phyloP scores from a whole-genome alignment of 129 eudicot species.

The Lonicera japonica region DNA sequence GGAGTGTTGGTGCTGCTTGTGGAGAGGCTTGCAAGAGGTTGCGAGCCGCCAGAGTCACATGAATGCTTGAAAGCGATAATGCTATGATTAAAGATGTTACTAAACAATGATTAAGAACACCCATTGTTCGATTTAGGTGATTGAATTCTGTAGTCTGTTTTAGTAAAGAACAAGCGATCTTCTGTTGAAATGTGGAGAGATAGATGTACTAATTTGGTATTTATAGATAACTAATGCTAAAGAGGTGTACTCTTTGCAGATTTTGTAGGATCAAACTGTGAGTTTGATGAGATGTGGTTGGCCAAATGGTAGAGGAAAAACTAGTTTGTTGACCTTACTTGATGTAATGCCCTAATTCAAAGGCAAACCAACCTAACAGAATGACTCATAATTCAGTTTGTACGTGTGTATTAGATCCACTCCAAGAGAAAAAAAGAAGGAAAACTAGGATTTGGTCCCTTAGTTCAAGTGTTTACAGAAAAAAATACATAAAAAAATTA shows the following conservation, averaged over 20 bases:
- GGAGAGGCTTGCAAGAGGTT: constrained; percentile 8
- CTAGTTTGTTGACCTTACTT: too few relatives aligned
- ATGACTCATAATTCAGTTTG: too few relatives aligned
- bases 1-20: background rate
- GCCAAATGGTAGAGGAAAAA: background rate
- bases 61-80: constrained; percentile 2
- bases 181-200: background rate
- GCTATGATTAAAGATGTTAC: background rate
- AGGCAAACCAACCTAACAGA: background rate
- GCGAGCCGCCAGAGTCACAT: constrained; percentile 12
- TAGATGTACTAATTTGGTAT: background rate
- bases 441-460: too few relatives aligned
- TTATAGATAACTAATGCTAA: background rate
- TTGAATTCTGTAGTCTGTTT: too few relatives aligned
- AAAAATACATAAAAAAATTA: too few relatives aligned
- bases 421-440: too few relatives aligned
- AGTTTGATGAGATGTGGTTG: too few relatives aligned
- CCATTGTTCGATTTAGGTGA: constrained; percentile 5
- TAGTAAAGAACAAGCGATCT: too few relatives aligned
- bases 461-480: too few relatives aligned
- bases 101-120: background rate
- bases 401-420: too few relatives aligned
- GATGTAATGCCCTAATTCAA: background rate
- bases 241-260: too few relatives aligned
- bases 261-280: too few relatives aligned